Base-by-base conservation (phyloP, 805 yeast species). In the Nakazawaea populi region DNA sequence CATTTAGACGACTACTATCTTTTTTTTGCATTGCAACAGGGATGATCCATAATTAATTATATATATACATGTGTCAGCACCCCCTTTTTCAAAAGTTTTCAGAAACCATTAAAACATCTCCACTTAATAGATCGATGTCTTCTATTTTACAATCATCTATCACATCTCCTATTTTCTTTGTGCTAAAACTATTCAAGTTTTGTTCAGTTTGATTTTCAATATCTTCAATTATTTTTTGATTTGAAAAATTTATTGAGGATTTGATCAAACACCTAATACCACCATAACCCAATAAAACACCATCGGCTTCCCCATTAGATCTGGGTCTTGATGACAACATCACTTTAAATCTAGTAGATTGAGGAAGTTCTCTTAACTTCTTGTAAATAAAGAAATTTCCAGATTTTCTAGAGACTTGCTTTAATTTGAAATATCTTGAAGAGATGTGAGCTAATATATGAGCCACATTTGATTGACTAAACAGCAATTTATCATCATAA, bases 111-210 rank as follows among this genome's bases (percentile, higher is more conserved):
- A 68, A 61, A 37, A 78, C 60, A 5, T 59, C 54, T 8, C 78
- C 77, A 14, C 72, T 77, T 30, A 77, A 56, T 38, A 74, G 65
- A 54, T 76, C 79, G 4, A 77, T 61, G 41, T 67, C 73, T 12
- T 63, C 64, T 14, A 78, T 66, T 24, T 57, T 58, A 31, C 77
- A 74, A 46, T 66, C 65, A 6, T 62, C 66, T 4, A 77, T 57
- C 0, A 65, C 51, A 44, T 75, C 77, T 1, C 83, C 83, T 37
- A 78, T 70, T 10, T 58, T 61, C 28, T 79, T 70, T 34, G 67
- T 55, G 31, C 53, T 53, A 30, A 58, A 58, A 11, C 42, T 30
- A 31, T 55, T 43, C 37, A 49, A 52, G 5, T 56, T 56, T 29
- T 49, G 56, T 1, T 53, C 58, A 14, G 57, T 56, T 18, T 60